A percentile compares a stretch with the other conserved stretches of the same genome.
Conservation (phyloP, 2,329 filamentous ascomycete genomes). For the Sclerotinia spermophila region DNA sequence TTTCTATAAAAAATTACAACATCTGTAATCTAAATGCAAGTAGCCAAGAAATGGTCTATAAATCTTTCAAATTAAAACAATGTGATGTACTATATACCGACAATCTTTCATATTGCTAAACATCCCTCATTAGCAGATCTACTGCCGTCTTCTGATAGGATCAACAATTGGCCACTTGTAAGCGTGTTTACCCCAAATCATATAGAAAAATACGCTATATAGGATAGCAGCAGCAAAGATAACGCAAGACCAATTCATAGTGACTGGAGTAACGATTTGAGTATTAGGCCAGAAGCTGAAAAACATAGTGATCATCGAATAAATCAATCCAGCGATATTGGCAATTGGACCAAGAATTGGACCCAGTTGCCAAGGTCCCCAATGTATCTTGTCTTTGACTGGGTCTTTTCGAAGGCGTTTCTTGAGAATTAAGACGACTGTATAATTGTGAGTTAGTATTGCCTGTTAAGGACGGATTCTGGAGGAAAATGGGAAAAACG, state of each 20-base stretch:
- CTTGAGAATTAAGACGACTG: conserved; percentile 40
- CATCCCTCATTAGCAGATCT: background rate
- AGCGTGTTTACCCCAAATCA: conserved; percentile 34
- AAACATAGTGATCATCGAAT: conserved; percentile 17
- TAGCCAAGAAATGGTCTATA: background rate
- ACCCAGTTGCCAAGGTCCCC: conserved; percentile 21
- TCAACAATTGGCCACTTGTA: conserved; percentile 45
- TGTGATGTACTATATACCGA: conserved; percentile 2
- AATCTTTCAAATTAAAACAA: background rate
- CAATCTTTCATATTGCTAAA: background rate
- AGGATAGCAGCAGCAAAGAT: conserved; percentile 15
- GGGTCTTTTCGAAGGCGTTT: conserved; percentile 37
- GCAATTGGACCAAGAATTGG: conserved; percentile 19
- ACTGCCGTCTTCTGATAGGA: conserved; percentile 23
- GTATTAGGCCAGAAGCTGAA: conserved; percentile 19
- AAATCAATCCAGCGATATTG: conserved; percentile 13
- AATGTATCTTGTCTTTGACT: conserved; percentile 16
- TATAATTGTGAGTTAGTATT: background rate
- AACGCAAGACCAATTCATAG: conserved; percentile 20
- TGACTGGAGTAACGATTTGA: conserved; percentile 8
- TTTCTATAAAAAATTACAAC: background rate
- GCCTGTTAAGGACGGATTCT: background rate
- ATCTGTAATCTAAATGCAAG: background rate
- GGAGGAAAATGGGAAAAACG: background rate
- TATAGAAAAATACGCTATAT: conserved; percentile 16